These are phyloP conservation scores for Arthrobotrys sinensis DNA, from an alignment of 2,329 filamentous ascomycete genomes.

Conservation along the genomic window DNA sequence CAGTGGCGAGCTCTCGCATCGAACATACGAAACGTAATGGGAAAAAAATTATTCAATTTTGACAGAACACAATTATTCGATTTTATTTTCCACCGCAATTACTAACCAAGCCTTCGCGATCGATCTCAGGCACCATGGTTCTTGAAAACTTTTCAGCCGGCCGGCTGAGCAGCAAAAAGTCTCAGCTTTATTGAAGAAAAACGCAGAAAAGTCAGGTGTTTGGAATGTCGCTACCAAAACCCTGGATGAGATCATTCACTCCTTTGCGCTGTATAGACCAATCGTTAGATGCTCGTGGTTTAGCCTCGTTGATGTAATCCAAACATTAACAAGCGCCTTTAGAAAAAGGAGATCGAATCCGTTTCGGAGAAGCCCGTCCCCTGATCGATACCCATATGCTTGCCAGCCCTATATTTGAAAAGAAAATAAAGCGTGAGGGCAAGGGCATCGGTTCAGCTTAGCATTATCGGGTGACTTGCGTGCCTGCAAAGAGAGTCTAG, in stretches of 20 bases:
- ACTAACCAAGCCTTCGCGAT: conserved; percentile 36
- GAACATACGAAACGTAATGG: conserved; percentile 9
- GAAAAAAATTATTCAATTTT: conserved; percentile 12
- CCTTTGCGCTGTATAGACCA: conserved; percentile 48
- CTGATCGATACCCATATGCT: conserved; percentile 20
- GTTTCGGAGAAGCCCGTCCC: conserved; percentile 53
- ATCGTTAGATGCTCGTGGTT: conserved; percentile 55
- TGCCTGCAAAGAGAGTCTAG: conserved; percentile 22
- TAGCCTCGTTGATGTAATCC: conserved; percentile 11
- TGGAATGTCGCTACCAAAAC: conserved; percentile 49
- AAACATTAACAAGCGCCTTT: conserved; percentile 4
- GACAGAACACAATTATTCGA: conserved; percentile 26
- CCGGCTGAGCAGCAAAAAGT: conserved; percentile 3
- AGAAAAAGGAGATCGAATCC: neutral
- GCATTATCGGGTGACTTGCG: conserved; percentile 29
- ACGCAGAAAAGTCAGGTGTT: conserved; percentile 18
- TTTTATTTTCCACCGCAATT: conserved; percentile 20
- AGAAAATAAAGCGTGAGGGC: neutral
- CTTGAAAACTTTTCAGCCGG: conserved; percentile 19
- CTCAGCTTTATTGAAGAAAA: conserved; percentile 4
- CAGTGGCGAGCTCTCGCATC: conserved; percentile 23
- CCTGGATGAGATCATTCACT: conserved; percentile 56
- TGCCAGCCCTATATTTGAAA: conserved; percentile 32
- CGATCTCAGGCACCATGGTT: conserved; percentile 33
- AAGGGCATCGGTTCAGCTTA: conserved; percentile 8